Base-by-base conservation (phyloP, 1,284 basidiomycete genomes). In the Pseudozyma thailandica region DNA sequence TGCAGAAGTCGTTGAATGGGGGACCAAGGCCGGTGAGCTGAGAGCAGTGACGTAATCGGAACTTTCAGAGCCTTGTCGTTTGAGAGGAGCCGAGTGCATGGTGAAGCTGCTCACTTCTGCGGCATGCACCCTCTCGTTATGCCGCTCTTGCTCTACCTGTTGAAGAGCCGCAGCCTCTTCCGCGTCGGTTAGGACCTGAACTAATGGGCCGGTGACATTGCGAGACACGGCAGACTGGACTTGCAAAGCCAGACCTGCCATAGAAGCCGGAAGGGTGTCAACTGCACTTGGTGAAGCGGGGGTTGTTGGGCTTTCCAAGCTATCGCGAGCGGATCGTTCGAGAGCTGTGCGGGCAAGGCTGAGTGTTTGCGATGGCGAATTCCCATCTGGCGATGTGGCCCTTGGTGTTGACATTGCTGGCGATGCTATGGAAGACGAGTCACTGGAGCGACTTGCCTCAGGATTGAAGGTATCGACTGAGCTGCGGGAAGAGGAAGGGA, bases 191-290 rank as follows among this genome's bases (percentile, higher is more conserved):
- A 72, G 51, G 7, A 58, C 69, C n/a, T 65, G 58, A 2, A 72
- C 62, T 9, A 72, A 51, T 18, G 69, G 69, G 26, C 58, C 57
- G 15, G 69, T 66, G 55, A 72, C 54, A 16, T 72, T 63, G 21
- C 55, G 63, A 23, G 59, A 63, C 45, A 72, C 59, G 5, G 70
- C 70, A 3, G 59, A 68, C 26, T 72, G 63, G 20, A 68, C 69
- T 27, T 68, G 62, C 12, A 72, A 49, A 2, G 63, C 63, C 10
- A 66, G 51, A 25, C 58, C 58, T 6, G 62, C 53, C 62, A 64
- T 60, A 26, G 33, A 57, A 26, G 60, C 43, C 21, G 57, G 52
- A n/a, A 62, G 30, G n/a, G 59, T 42, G 28, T 53, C 38, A 12
- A 46, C 45, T 39, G 64, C 46, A 23, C 28, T 12, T 13, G 53